These are phyloP conservation scores for Nannochloris sp. DNA, from an alignment of 139 green algal species.

Conservation along the genomic window DNA sequence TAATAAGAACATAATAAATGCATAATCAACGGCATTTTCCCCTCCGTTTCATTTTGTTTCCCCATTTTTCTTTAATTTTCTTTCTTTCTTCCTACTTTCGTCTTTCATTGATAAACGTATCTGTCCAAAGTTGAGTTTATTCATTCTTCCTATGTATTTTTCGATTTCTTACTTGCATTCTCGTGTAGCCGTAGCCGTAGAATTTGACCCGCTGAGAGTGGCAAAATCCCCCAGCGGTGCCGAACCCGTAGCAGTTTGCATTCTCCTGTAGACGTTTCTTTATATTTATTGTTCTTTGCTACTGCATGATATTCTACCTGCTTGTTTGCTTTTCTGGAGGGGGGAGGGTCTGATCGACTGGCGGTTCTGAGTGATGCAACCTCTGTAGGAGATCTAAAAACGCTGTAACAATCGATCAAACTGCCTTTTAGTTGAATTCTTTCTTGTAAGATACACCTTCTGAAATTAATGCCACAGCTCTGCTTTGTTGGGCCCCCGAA, in stretches of 20 bases:
- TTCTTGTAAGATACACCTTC: not conserved
- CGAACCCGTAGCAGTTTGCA: too few species aligned
- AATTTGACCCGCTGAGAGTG: too few species aligned
- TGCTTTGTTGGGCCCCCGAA: not conserved
- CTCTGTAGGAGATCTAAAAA: too few species aligned
- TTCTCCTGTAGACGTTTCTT: not conserved
- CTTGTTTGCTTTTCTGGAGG: not conserved
- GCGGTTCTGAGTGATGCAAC: too few species aligned
- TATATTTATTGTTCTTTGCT: not conserved
- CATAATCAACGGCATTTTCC: not conserved
- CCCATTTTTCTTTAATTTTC: not conserved
- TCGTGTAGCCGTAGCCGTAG: not conserved
- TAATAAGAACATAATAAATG: too few species aligned
- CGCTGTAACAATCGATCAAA: too few species aligned
- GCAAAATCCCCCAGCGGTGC: too few species aligned
- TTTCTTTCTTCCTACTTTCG: not conserved
- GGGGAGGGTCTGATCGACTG: not conserved
- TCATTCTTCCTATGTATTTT: not conserved
- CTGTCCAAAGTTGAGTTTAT: not conserved
- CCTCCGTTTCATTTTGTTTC: not conserved
- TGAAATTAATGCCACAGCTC: too few species aligned
- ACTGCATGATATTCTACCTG: not conserved
- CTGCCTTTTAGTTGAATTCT: not conserved
- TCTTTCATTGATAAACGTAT: not conserved
- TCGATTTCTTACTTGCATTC: not conserved